Percentiles rank a stretch among this genome's conserved stretches.
phyloP scores from a whole-genome alignment of 768 basidiomycete species.

The Kwoniella mangroviensis region DNA sequence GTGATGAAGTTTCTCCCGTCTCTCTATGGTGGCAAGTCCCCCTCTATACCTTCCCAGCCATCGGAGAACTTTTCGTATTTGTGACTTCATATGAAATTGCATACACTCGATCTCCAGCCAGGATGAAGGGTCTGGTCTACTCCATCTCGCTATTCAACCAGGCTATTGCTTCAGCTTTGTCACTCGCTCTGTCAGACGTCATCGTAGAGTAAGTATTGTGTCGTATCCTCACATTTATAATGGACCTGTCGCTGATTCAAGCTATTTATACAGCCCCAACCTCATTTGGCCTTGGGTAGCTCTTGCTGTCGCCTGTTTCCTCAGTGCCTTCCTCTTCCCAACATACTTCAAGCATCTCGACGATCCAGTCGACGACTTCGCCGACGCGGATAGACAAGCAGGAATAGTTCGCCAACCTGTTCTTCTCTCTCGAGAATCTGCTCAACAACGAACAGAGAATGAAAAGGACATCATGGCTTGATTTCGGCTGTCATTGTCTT shows the following conservation, averaged over 20 bases:
- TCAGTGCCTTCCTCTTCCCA: constrained; percentile 46
- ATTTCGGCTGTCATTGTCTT: too few relatives aligned
- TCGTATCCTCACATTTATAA: constrained; percentile 48
- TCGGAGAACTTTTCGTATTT: constrained; percentile 56
- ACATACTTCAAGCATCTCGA: constrained; percentile 49
- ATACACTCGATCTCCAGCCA: constrained; percentile 53
- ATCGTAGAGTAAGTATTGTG: constrained; percentile 44
- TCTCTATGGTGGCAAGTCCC: constrained; percentile 54
- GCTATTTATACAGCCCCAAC: constrained; percentile 24
- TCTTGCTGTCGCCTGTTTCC: constrained; percentile 39
- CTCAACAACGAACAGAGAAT: too few relatives aligned
- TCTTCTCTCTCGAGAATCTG: background rate
- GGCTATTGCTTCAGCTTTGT: constrained; percentile 53
- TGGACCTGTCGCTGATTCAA: constrained; percentile 14
- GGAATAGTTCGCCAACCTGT: background rate
- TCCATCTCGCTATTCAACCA: constrained; percentile 49
- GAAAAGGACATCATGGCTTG: too few relatives aligned
- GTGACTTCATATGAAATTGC: constrained; percentile 56
- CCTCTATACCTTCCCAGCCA: constrained; percentile 48
- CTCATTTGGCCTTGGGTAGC: constrained; percentile 29
- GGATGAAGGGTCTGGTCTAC: constrained; percentile 57
- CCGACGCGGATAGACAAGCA: constrained; percentile 24
- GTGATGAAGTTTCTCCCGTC: constrained; percentile 38
- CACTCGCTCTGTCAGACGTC: constrained; percentile 44
- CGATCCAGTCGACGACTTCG: constrained; percentile 36